These are phyloP conservation scores for Trichoderma sp. DNA, from an alignment of 2,329 filamentous ascomycete genomes.

Conservation along the genomic window DNA sequence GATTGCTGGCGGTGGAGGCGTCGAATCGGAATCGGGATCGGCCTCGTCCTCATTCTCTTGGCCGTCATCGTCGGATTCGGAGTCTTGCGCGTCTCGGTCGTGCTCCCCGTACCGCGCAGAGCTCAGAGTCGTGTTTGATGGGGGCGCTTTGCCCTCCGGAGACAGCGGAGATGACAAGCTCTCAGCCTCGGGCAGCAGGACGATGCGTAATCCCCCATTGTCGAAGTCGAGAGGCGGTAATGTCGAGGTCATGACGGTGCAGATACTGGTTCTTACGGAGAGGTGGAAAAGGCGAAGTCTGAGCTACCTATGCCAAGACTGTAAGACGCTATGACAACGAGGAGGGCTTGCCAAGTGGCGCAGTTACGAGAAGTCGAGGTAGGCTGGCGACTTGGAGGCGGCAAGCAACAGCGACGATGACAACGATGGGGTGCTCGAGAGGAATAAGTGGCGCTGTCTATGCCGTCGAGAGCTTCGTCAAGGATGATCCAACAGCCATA, in stretches of 20 bases:
- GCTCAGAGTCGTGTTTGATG: constrained; percentile 13
- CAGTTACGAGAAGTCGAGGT: constrained; percentile 1
- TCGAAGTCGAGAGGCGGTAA: constrained; percentile 39
- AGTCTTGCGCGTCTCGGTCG: constrained; percentile 3
- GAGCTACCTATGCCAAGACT: neutral
- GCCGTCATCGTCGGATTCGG: constrained; percentile 21
- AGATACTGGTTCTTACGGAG: neutral
- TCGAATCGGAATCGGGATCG: constrained; percentile 30
- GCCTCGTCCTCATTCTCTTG: constrained; percentile 19
- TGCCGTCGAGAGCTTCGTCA: constrained; percentile 6
- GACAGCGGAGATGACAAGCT: constrained; percentile 15
- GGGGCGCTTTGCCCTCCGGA: neutral
- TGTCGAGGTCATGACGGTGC: constrained; percentile 35
- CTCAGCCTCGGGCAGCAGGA: constrained; percentile 35
- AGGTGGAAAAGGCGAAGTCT: neutral
- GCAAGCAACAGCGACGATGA: neutral
- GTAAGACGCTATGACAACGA: constrained; percentile 1
- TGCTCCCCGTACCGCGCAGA: constrained; percentile 25
- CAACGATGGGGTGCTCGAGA: neutral
- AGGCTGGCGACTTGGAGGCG: neutral
- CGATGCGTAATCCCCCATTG: constrained; percentile 37
- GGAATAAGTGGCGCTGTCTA: constrained; percentile 10
- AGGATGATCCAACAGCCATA: constrained; percentile 26
- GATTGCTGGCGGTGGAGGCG: constrained; percentile 31
- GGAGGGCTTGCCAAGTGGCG: neutral